Evolutionary conservation across 768 basidiomycete genomes (phyloP), one percentile per base, ranked within the genome.

Genomic region (Nevesoporus exiguus): DNA sequence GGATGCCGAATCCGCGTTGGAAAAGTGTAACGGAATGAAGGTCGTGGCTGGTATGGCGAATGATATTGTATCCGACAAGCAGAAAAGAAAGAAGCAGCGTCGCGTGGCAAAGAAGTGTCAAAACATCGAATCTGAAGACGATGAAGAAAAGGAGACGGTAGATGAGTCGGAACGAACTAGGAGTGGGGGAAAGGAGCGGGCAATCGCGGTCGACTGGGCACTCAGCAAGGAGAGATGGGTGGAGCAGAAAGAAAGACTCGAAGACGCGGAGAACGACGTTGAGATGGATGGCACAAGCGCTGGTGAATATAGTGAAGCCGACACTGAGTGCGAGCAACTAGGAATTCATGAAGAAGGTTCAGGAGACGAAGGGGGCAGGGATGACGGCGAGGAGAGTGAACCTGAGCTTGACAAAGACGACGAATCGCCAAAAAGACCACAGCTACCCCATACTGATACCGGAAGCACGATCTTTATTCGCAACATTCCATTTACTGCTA

Each of bases 161-260:
- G 74, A 74, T 46, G 68, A 67, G 57, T 54, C 71, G 36, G 63
- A 71, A 55, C 60, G 61, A 40, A 66, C 67, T 19, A 67, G 71
- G 55, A 73, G 72, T 60, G 67, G 64, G 39, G 68, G 72, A 0
- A 73, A 69, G 2, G 83, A 81, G 64, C 76, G 93, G 49, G 74
- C 83, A 15, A 90, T 96, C 36, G 93, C 93, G 7, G 96, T 98
- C 25, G 95, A 98, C 74, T 98, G 93, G 92, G 96, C 94, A 4
- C 70, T 98, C 67, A 92, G 93, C 68, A 96, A 97, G 73, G 88
- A 90, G 45, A 88, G 85, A 71, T 97, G 92, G 91, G 80, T 91
- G 68, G 85, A 88, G 66, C 88, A 86, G 61, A 82, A 84, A 70
- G 80, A 78, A 42, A 83, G 85, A 66, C 54, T 79, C 50, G 75